Evolutionary conservation across 2,329 filamentous ascomycete species (phyloP).

Genomic region (Chaetomium olivaceum): DNA sequence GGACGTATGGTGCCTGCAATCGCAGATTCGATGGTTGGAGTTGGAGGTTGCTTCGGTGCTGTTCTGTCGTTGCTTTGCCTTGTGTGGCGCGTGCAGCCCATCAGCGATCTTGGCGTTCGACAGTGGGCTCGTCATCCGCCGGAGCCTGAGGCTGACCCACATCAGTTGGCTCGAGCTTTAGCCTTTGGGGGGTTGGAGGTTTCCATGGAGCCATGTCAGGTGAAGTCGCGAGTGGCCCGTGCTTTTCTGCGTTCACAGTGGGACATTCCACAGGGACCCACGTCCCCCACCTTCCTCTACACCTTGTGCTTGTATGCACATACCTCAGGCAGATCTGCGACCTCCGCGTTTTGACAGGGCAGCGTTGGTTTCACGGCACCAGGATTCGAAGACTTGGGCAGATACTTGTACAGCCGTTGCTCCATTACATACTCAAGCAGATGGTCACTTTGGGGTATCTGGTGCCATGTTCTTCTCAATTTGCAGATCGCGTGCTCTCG

Average conservation of each 20-base stretch:
- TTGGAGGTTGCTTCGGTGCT: conserved; percentile 20
- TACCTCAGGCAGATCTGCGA: not conserved
- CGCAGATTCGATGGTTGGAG: conserved; percentile 12
- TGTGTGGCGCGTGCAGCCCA: conserved; percentile 30
- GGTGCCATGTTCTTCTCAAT: not conserved
- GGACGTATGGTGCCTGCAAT: conserved; percentile 6
- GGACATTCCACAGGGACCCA: too few relatives aligned
- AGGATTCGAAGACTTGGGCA: not conserved
- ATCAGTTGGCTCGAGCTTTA: not conserved
- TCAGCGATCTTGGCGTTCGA: conserved; percentile 24
- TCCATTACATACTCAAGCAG: not conserved
- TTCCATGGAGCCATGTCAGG: too few relatives aligned
- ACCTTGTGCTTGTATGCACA: too few relatives aligned
- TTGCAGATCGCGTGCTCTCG: not conserved
- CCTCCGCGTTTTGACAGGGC: not conserved
- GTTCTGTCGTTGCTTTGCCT: conserved; percentile 31
- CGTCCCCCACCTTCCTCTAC: not conserved
- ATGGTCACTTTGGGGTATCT: not conserved
- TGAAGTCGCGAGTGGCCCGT: conserved; percentile 14
- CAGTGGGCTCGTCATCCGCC: conserved; percentile 31
- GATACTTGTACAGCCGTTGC: not conserved
- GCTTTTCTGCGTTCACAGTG: not conserved
- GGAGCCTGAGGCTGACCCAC: conserved; percentile 29
- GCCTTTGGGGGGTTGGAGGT: not conserved
- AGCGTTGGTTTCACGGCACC: not conserved